These are phyloP conservation scores for Irpex sp. DNA, from an alignment of 1,284 basidiomycete genomes.

Conservation along the genomic window DNA sequence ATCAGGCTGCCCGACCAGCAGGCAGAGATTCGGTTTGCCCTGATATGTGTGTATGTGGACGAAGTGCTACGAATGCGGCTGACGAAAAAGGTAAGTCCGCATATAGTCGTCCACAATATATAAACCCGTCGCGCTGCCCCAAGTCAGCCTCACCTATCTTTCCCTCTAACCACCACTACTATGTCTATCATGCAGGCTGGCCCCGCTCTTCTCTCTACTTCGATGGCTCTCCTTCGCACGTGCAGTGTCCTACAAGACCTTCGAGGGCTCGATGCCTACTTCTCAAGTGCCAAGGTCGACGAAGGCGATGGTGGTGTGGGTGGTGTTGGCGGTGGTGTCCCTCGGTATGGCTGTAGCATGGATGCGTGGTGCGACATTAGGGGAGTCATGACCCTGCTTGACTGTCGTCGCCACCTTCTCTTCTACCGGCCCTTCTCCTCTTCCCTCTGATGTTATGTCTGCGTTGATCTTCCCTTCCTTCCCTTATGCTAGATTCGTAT, in stretches of 20 bases:
- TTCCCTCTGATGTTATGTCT: background rate
- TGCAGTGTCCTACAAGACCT: background rate
- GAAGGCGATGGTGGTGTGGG: background rate
- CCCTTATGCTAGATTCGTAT: background rate
- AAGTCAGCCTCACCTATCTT: background rate
- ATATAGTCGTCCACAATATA: background rate
- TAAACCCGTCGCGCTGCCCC: background rate
- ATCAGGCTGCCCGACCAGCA: too few species aligned
- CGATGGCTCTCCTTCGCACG: background rate
- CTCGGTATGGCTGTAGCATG: background rate
- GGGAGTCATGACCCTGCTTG: conserved; percentile 6
- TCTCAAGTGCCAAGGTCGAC: background rate
- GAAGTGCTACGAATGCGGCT: background rate
- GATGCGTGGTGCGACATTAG: background rate
- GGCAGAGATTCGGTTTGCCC: too few species aligned
- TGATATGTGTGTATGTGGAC: too few species aligned
- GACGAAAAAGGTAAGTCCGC: background rate
- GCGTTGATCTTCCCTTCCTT: background rate
- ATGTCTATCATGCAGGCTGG: background rate
- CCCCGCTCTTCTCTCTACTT: background rate
- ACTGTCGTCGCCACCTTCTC: background rate
- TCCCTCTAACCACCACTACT: background rate
- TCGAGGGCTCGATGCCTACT: background rate
- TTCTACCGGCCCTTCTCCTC: background rate
- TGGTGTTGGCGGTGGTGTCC: background rate